Evolutionary conservation across 2,329 filamentous ascomycete genomes (phyloP), one percentile per base, ranked within the genome.

Genomic region (Fusarium luffae): DNA sequence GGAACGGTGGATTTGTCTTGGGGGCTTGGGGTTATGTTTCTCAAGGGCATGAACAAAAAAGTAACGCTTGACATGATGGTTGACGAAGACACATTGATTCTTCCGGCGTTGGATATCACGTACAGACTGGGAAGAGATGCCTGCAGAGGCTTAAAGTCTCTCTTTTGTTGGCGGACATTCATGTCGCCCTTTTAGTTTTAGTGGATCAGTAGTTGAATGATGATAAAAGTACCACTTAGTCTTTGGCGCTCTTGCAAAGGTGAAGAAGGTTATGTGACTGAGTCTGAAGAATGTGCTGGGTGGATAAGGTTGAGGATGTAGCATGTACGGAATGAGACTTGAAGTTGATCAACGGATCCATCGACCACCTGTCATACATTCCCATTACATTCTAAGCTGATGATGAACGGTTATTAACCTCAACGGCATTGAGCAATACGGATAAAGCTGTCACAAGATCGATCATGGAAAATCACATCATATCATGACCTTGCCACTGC

Each of bases 61-160:
- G 72, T 54, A 68, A 75, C 60, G 69, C 52, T 65, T 56, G 68
- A 63, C 51, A 74, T 69, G 71, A 75, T 52, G 49, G 67, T 70
- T 72, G 37, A 72, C 47, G 72, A 75, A 59, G 57, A 66, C 63
- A 69, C 61, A 69, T 70, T 63, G 60, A 57, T 63, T 41, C 32
- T 49, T 49, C 34, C 43, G 63, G 69, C 71, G 72, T 75, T 75
- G 62, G 66, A 68, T 66, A 59, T 52, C 50, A 41, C 55, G 44
- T 47, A 60, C 63, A 49, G 27, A 54, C 13, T 40, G 44, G 57
- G 48, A 64, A 42, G 61, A 59, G 57, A 56, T 13, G 64, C 54
- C 62, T 52, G 18, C 56, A 51, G 46, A 55, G 54, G 59, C 60
- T 57, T 40, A 30, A 41, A 48, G 41, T 63, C 52, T 48, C n/a